Evolutionary conservation across 75 land plant species (phyloP).

Genomic region (Isoetes taiwanensis): DNA sequence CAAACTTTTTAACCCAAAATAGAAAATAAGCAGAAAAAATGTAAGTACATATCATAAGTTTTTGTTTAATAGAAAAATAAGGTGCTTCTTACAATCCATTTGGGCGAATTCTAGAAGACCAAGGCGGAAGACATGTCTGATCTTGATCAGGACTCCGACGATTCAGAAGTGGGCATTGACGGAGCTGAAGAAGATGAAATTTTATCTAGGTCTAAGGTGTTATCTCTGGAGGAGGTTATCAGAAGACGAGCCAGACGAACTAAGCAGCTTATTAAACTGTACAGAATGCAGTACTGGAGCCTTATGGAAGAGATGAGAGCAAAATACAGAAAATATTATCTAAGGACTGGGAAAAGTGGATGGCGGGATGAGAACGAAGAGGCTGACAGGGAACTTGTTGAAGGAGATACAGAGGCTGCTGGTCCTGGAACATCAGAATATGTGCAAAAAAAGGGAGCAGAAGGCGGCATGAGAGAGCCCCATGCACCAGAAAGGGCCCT

Average conservation of each 20-base stretch:
- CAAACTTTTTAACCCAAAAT: too few relatives aligned
- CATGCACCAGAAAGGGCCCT: conserved; percentile 11
- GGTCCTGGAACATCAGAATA: background rate
- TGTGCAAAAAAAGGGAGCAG: background rate
- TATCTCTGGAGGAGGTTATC: conserved; percentile 35
- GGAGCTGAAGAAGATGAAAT: conserved; percentile 20
- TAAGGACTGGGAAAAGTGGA: conserved; percentile 58
- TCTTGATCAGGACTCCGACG: conserved; percentile 14
- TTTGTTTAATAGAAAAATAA: too few relatives aligned
- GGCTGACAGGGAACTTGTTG: background rate
- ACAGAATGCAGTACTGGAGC: conserved; percentile 55
- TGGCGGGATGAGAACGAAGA: conserved; percentile 29
- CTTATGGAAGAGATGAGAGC: conserved; percentile 49
- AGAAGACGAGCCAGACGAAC: conserved; percentile 30
- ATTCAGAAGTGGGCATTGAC: conserved; percentile 8
- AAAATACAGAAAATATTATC: conserved; percentile 46
- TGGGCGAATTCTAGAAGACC: too few relatives aligned
- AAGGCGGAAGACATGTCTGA: too few relatives aligned
- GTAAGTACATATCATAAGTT: too few relatives aligned
- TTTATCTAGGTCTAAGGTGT: conserved; percentile 10
- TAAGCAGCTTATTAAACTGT: conserved; percentile 36
- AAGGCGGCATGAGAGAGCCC: conserved; percentile 18
- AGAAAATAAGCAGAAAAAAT: too few relatives aligned
- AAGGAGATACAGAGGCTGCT: background rate
- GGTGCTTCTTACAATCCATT: too few relatives aligned